Evolutionary conservation across 1,139 yeast species (phyloP), one percentile per base, ranked within the genome.

Genomic region (Kodamaea suecica): DNA sequence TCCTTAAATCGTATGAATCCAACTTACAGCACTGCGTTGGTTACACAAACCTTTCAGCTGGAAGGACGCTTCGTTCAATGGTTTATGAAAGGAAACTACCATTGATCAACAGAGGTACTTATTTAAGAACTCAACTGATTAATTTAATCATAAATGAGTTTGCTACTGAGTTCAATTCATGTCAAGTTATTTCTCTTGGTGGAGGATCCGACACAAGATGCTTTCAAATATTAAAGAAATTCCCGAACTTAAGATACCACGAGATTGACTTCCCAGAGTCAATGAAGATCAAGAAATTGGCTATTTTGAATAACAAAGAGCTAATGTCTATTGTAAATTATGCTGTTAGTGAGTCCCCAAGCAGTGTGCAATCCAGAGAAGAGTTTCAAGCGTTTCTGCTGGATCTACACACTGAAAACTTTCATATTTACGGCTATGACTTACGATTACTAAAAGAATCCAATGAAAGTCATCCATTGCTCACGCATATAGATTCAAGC

Each of bases 151-250:
- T 86, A 1, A 62, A 67, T 1, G 50, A 57, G 23, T 86, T 84
- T 46, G 42, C 84, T 3, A 41, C 43, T 2, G 53, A 55, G 21
- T 55, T 57, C 36, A 33, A 42, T 2, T 29, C 38, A 4, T 62
- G 76, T 31, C 95, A 88, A 53, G 74, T 92, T 8, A 60, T 92
- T 0, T 87, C 94, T 4, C 59, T 92, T 15, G 98, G 98, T 0
- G 86, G 97, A n/a, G 98, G 98, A 1, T 84, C 95, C n/a, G 98
- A 92, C 57, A 80, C 97, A 1, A 60, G 97, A 40, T 71, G 76
- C 5, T 85, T 86, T 50, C 56, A 65, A 4, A 38, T 78, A 3
- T 55, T 84, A 30, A 48, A 55, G 3, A 30, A 49, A n/a, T 35
- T 47, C 28, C 34, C 40, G 3, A 27, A 42, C 4, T 45, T 81